phyloP scores from a whole-genome alignment of 345 rosid genomes.

The Microthlaspi erraticum region DNA sequence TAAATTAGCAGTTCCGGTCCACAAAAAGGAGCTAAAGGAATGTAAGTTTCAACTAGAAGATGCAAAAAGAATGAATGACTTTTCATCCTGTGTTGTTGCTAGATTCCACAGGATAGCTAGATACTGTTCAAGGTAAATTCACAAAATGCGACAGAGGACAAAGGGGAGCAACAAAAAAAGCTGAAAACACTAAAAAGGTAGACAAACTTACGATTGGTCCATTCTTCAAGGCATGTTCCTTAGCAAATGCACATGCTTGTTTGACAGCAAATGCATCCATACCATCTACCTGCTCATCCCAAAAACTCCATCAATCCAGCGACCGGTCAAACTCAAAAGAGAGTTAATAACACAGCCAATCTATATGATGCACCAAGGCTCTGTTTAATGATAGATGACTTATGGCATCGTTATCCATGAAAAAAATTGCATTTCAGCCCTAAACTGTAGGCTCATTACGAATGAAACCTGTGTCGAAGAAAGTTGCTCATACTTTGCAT shows the following conservation, averaged over 20 bases:
- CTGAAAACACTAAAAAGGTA: not conserved
- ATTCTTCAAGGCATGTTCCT: slow-evolving; percentile 85
- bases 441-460: not conserved
- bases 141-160: not conserved
- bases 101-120: not conserved
- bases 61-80: not conserved
- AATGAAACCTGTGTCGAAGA: not conserved
- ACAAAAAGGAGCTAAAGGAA: slow-evolving; percentile 3
- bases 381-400: not conserved
- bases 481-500: not conserved
- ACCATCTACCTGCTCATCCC: slow-evolving; percentile 74
- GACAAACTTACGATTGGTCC: slow-evolving; percentile 85
- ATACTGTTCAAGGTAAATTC: not conserved
- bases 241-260: slow-evolving; percentile 95
- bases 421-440: not conserved
- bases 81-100: not conserved
- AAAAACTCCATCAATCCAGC: not conserved
- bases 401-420: not conserved
- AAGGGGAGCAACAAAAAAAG: slow-evolving; percentile 9
- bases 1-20: not conserved
- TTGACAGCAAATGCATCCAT: slow-evolving; percentile 98
- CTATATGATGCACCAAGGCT: not conserved
- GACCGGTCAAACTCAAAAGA: slow-evolving; percentile 2
- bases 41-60: not conserved
- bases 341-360: not conserved